Evolutionary conservation across 805 yeast species (phyloP).

Genomic region (Kockiozyma suomiensis): DNA sequence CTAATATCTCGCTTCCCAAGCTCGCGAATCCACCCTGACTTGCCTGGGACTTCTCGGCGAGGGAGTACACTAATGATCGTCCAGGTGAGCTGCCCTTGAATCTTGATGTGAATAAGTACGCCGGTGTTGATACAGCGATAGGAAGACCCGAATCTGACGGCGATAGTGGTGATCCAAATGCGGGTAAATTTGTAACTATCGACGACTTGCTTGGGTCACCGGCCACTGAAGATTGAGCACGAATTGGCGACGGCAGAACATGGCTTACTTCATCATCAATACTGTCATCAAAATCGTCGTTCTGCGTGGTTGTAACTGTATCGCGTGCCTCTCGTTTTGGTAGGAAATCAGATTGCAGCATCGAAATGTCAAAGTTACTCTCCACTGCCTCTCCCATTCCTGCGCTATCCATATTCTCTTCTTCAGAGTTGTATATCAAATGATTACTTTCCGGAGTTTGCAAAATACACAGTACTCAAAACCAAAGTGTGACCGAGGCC

Average conservation of each 20-base stretch:
- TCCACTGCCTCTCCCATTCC: neutral
- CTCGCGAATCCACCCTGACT: constrained; percentile 1
- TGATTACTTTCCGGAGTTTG: neutral
- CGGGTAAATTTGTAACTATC: neutral
- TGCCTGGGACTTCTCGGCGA: neutral
- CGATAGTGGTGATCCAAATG: constrained; percentile 5
- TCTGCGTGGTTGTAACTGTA: neutral
- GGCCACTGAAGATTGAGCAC: neutral
- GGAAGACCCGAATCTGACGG: constrained; percentile 13
- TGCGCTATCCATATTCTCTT: too few relatives aligned
- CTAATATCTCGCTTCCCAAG: constrained; percentile 12
- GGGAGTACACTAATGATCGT: neutral
- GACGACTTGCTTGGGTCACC: neutral
- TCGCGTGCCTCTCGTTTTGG: neutral
- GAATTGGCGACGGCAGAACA: neutral
- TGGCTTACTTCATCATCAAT: neutral
- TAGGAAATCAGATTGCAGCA: constrained; percentile 6
- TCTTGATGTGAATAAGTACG: neutral
- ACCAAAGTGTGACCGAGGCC: too few relatives aligned
- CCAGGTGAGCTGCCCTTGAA: neutral
- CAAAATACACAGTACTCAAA: too few relatives aligned
- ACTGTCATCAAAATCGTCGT: neutral
- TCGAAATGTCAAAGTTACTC: neutral
- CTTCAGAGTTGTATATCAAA: too few relatives aligned
- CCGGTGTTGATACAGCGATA: constrained; percentile 12